phyloP scores from a whole-genome alignment of 306 rosid genomes.

The Adenanthera pavonina region DNA sequence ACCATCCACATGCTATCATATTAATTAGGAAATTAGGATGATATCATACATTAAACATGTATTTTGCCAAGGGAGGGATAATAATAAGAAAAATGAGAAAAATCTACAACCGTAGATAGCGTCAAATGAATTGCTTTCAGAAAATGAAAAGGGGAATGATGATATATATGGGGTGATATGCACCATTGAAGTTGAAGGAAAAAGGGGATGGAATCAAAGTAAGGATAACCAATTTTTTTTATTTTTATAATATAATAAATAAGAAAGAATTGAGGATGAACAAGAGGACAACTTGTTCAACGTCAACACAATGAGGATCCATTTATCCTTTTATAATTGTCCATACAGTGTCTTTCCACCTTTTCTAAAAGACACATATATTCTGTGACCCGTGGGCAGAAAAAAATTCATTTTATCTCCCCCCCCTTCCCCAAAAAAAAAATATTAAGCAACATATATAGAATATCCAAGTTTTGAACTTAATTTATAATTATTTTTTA shows the following conservation, averaged over 20 bases:
- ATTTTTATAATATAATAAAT: background rate
- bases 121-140: slow-evolving; percentile 38
- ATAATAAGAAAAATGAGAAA: background rate
- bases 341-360: slow-evolving; percentile 30
- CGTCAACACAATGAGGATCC: slow-evolving; percentile 43
- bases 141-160: slow-evolving; percentile 32
- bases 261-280: slow-evolving; percentile 16
- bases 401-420: too few relatives aligned
- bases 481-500: too few relatives aligned
- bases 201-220: slow-evolving; percentile 42
- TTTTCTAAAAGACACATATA: slow-evolving; percentile 37
- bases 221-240: slow-evolving; percentile 31
- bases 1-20: too few relatives aligned
- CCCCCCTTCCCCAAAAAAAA: too few relatives aligned
- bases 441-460: too few relatives aligned
- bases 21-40: too few relatives aligned
- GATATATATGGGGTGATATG: slow-evolving; percentile 21
- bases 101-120: slow-evolving; percentile 33
- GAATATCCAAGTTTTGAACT: too few relatives aligned
- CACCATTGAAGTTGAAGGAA: slow-evolving; percentile 47
- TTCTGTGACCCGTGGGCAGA: too few relatives aligned
- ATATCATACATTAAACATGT: too few relatives aligned
- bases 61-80: background rate
- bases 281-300: slow-evolving; percentile 5
- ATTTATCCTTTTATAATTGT: slow-evolving; percentile 17